phyloP scores from a whole-genome alignment of 2,329 filamentous ascomycete genomes.

The Trichoderma arundinaceum region DNA sequence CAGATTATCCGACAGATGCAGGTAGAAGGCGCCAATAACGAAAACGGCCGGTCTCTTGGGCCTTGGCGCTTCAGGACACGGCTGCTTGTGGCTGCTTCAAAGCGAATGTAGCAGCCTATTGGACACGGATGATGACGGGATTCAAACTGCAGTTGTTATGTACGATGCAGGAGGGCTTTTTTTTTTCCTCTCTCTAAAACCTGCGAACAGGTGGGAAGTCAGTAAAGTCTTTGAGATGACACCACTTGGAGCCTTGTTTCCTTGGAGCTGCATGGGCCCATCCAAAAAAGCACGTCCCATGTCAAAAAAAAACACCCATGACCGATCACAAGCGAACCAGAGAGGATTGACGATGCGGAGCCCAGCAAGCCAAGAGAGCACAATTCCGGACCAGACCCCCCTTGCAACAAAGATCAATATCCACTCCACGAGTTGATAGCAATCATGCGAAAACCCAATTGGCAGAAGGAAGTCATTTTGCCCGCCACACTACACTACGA shows the following conservation, averaged over 20 bases:
- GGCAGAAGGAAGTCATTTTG: constrained; percentile 38
- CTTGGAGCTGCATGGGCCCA: constrained; percentile 26
- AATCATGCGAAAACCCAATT: constrained; percentile 42
- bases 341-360: constrained; percentile 33
- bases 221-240: constrained; percentile 41
- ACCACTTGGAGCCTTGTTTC: constrained; percentile 31
- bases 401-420: constrained; percentile 33
- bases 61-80: constrained; percentile 32
- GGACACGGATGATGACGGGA: constrained; percentile 28
- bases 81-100: constrained; percentile 30
- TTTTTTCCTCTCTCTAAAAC: constrained; percentile 42
- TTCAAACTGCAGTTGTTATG: constrained; percentile 36
- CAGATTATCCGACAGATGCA: constrained; percentile 46
- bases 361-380: constrained; percentile 33
- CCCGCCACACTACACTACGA: constrained; percentile 42
- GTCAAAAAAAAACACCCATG: constrained; percentile 29
- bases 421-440: constrained; percentile 34
- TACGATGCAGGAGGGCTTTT: constrained; percentile 42
- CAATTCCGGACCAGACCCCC: constrained; percentile 38
- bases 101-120: constrained; percentile 31
- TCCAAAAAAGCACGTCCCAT: constrained; percentile 32
- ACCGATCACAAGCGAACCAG: constrained; percentile 31
- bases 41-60: constrained; percentile 34
- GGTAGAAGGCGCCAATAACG: constrained; percentile 34
- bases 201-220: constrained; percentile 44